phyloP scores from a whole-genome alignment of 176 grass and related monocot genomes.

The Triticum turgidum region DNA sequence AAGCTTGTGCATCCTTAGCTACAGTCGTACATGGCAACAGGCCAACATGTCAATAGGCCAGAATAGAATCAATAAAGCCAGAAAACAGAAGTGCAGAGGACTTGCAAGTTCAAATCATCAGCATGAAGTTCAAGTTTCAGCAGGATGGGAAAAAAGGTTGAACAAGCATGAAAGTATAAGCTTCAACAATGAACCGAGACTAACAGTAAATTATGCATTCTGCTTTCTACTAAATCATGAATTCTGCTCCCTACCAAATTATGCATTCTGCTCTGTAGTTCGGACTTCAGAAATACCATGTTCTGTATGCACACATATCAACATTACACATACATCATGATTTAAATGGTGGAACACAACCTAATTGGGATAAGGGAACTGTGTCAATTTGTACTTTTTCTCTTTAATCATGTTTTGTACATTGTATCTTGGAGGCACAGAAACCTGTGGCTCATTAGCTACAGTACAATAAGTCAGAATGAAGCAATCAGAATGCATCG shows the following conservation, averaged over 20 bases:
- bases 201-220: background rate
- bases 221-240: background rate
- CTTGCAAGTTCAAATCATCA: background rate
- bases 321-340: background rate
- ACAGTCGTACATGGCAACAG: slow-evolving; percentile 12
- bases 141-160: background rate
- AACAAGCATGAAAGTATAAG: background rate
- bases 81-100: background rate
- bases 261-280: background rate
- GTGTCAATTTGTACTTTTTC: slow-evolving; percentile 22
- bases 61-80: slow-evolving; percentile 4
- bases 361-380: background rate
- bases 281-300: background rate
- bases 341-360: background rate
- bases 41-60: background rate
- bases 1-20: slow-evolving; percentile 69
- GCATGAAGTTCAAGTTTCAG: background rate
- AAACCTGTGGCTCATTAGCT: slow-evolving; percentile 53
- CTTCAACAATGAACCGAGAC: background rate
- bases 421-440: slow-evolving; percentile 46
- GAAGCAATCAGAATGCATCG: background rate
- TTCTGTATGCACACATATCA: background rate
- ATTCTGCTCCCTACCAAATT: background rate
- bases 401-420: slow-evolving; percentile 27
- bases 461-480: background rate